Conservation (phyloP, 108 stramenopile species). For the Nitzschia palea region DNA sequence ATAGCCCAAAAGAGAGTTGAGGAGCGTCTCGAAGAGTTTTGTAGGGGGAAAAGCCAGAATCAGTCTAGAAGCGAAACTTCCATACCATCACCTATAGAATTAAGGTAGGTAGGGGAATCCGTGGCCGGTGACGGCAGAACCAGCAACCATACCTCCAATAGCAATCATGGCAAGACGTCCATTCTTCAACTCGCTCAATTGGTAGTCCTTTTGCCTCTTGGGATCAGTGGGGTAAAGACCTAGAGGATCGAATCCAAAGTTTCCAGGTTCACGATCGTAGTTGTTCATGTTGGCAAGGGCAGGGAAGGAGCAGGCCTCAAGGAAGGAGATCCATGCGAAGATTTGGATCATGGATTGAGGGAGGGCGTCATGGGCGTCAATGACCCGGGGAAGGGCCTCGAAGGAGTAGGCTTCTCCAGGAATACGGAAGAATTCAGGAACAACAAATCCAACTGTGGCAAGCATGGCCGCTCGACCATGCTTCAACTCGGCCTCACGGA, state of each 20-base stretch:
- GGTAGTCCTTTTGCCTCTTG: conserved; percentile 47
- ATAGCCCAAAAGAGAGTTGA: conserved; percentile 8
- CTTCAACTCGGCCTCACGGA: conserved; percentile 88
- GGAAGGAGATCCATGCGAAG: conserved; percentile 66
- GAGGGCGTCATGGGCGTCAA: conserved; percentile 81
- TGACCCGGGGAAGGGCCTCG: conserved; percentile 71
- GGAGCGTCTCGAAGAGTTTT: neutral
- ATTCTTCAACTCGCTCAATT: conserved; percentile 59
- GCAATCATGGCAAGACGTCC: conserved; percentile 95
- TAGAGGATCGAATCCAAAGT: conserved; percentile 63
- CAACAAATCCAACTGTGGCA: conserved; percentile 81
- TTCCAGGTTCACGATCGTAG: conserved; percentile 74
- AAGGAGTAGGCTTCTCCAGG: conserved; percentile 85
- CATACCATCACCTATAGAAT: neutral
- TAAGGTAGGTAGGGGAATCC: conserved; percentile 87
- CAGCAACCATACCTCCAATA: conserved; percentile 88
- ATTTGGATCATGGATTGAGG: conserved; percentile 79
- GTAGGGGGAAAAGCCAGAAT: too few species aligned
- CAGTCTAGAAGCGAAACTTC: too few species aligned
- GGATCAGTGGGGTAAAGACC: conserved; percentile 53
- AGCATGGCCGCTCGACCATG: conserved; percentile 92
- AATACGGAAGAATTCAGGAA: conserved; percentile 82
- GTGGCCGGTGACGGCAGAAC: conserved; percentile 78
- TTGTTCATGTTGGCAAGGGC: conserved; percentile 68
- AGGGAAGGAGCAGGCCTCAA: conserved; percentile 54